Percentiles rank a stretch among this genome's conserved stretches.
Evolutionary conservation across 306 rosid genomes (phyloP).

Genomic region (Fragaria nilgerrensis): DNA sequence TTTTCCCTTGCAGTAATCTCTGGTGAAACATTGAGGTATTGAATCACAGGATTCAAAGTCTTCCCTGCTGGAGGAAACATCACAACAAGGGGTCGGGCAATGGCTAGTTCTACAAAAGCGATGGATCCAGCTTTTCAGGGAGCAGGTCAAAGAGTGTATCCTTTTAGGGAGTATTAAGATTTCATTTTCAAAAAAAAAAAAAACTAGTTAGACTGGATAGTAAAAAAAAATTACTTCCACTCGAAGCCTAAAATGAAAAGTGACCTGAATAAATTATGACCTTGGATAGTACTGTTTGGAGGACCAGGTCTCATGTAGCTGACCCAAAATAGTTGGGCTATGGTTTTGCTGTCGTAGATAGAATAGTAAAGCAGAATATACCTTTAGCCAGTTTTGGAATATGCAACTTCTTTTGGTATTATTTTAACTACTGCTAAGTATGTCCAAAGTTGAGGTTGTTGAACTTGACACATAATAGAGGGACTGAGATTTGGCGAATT

Average conservation of each 20-base stretch:
- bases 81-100: conserved; percentile 46
- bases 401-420: conserved; percentile 22
- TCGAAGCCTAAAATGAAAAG: conserved; percentile 5
- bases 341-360: neutral
- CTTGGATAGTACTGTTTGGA: neutral
- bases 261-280: neutral
- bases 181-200: neutral
- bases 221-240: neutral
- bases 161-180: conserved; percentile 34
- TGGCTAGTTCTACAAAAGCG: conserved; percentile 84
- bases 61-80: conserved; percentile 34
- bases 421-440: conserved; percentile 15
- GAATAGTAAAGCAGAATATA: conserved; percentile 4
- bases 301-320: neutral
- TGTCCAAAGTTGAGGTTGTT: conserved; percentile 28
- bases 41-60: conserved; percentile 15
- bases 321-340: no score
- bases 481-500: conserved; percentile 98
- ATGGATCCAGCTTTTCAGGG: conserved; percentile 99
- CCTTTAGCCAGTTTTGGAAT: conserved; percentile 17
- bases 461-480: conserved; percentile 77
- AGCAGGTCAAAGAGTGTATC: conserved; percentile 97
- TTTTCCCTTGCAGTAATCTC: conserved; percentile 37
- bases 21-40: conserved; percentile 33
- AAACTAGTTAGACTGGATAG: neutral